Evolutionary conservation across 2,329 filamentous ascomycete species (phyloP), one percentile per base, ranked within the genome.

Genomic region (Monilinia polystroma): DNA sequence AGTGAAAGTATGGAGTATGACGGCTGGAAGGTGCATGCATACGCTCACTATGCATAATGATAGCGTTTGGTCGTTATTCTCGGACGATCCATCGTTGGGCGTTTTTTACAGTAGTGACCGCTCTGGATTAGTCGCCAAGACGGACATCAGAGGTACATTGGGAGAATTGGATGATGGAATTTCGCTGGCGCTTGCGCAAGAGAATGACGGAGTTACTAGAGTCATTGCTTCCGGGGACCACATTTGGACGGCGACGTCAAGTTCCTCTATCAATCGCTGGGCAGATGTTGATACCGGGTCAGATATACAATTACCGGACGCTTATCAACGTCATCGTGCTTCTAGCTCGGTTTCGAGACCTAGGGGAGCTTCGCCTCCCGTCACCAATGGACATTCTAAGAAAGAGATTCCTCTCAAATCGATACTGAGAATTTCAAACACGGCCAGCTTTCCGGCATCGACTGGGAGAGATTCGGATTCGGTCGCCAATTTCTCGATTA

Each of bases 41-140:
- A 99, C 95, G 0, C 85, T 99, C 73, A 97, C 93, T 65, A 99
- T 99, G 95, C 95, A 99, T 80, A 96, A 96, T 76, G 93, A 97
- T 76, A 97, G 93, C 76, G 92, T 99, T 29, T 99, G 95, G 95
- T 96, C 92, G 1, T 83, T 99, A 29, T 96, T 90, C 78, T 97
- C 95, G 0, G 89, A 94, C 64, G 87, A 96, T 73, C 93, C 93
- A 0, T 85, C 90, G 67, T 84, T 99, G 4, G 89, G 90, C 12
- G 86, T 97, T 41, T 98, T 99, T 78, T 98, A 98, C 80, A 98
- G 94, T 66, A 91, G 90, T 72, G 95, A 99, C 78, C 89, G 94
- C 63, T 93, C 92, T 1, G 95, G 95, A 3, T 80, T 97, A 69
- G 89, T 99, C n/a, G 94, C 93, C 65, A 99, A 98, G 82, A 98